Base-by-base conservation (phyloP, 495 filamentous ascomycete species). In the Bacidia gigantensis region DNA sequence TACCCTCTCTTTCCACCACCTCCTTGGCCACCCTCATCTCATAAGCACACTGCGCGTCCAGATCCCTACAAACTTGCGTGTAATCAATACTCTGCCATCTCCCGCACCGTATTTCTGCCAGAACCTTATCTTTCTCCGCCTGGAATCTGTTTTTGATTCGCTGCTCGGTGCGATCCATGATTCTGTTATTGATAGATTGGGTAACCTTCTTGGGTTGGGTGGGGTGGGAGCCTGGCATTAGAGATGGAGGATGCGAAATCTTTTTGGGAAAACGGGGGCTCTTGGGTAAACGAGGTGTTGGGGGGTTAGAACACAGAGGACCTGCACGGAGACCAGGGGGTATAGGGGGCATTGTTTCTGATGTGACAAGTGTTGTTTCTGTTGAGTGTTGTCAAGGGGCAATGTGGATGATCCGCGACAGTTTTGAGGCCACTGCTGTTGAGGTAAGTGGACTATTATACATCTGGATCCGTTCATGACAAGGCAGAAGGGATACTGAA, bases 111-210 rank as follows among this genome's bases (percentile, higher is more conserved):
- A 50, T 38, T 20, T 50, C 47, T 14, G 23, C 24, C 18, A 50
- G n/a, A n/a, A 50, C 26, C 47, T 38, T 32, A 22, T 50, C 26
- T 38, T 26, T 50, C 47, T 50, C 47, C n/a, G 10, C 47, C 22
- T 50, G 47, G 14, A n/a, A 50, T 11, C 38, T 32, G 12, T 22
- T 3, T 25, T 26, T 22, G n/a, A 38, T 50, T 20, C 22, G 44
- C 11, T 12, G 11, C 20, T 47, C 44, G 20, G n/a, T 47, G 44
- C 26, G 22, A 7, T 47, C 44, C 17, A 20, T 47, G n/a, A 14
- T 14, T 35, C 29, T 14, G 7, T 5, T 35, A 17, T 17, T 44
- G 41, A 17, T 44, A 17, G 21, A 22, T 17, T 5, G 18, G 17
- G 7, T 44, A 5, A 35, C 7, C n/a, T n/a, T n/a, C n/a, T n/a